Conservation (phyloP, 441 rosid genomes). For the Pelargonium hybrid region DNA sequence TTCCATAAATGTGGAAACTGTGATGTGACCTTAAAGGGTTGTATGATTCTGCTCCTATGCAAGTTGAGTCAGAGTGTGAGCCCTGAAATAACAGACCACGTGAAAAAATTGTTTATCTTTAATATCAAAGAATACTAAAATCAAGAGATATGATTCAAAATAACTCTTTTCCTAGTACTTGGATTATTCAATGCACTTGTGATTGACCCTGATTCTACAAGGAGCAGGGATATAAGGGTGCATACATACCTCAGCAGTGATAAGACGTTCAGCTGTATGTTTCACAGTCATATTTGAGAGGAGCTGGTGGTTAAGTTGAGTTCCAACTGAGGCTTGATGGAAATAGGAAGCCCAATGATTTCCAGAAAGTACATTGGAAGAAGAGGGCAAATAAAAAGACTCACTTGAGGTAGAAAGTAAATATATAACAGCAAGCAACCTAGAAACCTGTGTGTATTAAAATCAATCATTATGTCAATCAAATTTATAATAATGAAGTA, state of each 20-base stretch:
- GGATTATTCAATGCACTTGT: not conserved
- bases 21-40: conserved; percentile 46
- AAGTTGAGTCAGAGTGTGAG: conserved; percentile 27
- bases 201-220: not conserved
- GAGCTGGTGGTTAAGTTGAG: conserved; percentile 56
- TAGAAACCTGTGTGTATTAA: conserved; percentile 54
- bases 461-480: conserved; percentile 15
- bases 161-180: not conserved
- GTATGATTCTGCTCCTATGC: conserved; percentile 29
- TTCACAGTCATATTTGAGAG: conserved; percentile 37
- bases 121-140: not conserved
- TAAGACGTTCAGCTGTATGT: conserved; percentile 22
- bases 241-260: conserved; percentile 37
- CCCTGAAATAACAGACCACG: conserved; percentile 26
- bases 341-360: conserved; percentile 89
- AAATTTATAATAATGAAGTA: not conserved
- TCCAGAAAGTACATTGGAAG: conserved; percentile 47
- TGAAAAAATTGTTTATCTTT: not conserved
- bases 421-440: conserved; percentile 53
- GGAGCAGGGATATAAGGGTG: not conserved
- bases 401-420: conserved; percentile 50
- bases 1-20: conserved; percentile 17
- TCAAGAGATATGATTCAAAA: not conserved
- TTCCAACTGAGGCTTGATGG: conserved; percentile 91
- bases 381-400: conserved; percentile 34